Percentiles rank a stretch among this genome's conserved stretches.
Conservation (phyloP, 2,329 filamentous ascomycete species). For the Cercospora sp. region DNA sequence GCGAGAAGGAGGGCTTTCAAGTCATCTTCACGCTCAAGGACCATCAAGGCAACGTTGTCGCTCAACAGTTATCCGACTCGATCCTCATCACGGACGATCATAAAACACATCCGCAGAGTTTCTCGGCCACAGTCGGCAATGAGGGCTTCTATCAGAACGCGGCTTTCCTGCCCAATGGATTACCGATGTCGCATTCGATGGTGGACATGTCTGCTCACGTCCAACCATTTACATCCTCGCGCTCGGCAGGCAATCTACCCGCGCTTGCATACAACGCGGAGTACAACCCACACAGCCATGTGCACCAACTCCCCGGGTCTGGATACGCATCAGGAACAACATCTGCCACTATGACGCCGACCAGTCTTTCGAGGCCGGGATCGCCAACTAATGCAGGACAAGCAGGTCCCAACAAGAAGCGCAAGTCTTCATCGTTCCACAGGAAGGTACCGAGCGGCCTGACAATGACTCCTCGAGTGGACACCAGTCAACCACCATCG, state of each 20-base stretch:
- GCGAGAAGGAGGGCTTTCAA: slow-evolving; percentile 86
- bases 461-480: slow-evolving; percentile 75
- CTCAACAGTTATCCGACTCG: slow-evolving; percentile 80
- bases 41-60: slow-evolving; percentile 70
- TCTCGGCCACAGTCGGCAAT: slow-evolving; percentile 33
- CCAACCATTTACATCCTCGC: slow-evolving; percentile 57
- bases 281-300: slow-evolving; percentile 40
- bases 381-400: slow-evolving; percentile 63
- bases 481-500: slow-evolving; percentile 51
- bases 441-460: slow-evolving; percentile 70
- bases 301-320: slow-evolving; percentile 38
- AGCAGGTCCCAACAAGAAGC: slow-evolving; percentile 72
- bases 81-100: slow-evolving; percentile 99
- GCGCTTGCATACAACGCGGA: slow-evolving; percentile 47
- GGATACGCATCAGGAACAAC: slow-evolving; percentile 40
- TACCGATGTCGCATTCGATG: slow-evolving; percentile 43
- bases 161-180: slow-evolving; percentile 33
- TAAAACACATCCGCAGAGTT: slow-evolving; percentile 67
- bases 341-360: slow-evolving; percentile 57
- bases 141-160: slow-evolving; percentile 33
- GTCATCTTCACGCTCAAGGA: slow-evolving; percentile 96
- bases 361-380: slow-evolving; percentile 69
- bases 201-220: slow-evolving; percentile 41
- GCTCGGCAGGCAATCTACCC: slow-evolving; percentile 65
- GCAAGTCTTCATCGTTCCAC: slow-evolving; percentile 59